A percentile compares a stretch with the other conserved stretches of the same genome.
These are phyloP conservation scores for Fraxinus ornus DNA, from an alignment of 305 asterid genomes.

Conservation along the genomic window DNA sequence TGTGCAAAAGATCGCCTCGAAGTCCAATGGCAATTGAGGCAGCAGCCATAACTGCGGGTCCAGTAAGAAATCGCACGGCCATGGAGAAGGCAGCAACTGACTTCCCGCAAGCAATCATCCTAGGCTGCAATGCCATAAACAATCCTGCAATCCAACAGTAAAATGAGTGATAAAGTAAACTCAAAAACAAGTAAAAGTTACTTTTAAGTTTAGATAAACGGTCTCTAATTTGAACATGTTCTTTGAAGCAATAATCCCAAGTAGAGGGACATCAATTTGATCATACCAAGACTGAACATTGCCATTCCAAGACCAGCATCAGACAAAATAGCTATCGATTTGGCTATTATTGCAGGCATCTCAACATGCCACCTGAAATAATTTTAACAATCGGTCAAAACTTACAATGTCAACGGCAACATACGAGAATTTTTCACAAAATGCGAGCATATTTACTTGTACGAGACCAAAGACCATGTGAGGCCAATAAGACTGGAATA, in stretches of 20 bases:
- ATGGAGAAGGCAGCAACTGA: slow-evolving; percentile 72
- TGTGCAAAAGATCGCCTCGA: slow-evolving; percentile 63
- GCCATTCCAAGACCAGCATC: slow-evolving; percentile 99
- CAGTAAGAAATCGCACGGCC: slow-evolving; percentile 70
- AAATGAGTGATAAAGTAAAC: background rate
- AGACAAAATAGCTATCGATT: slow-evolving; percentile 75
- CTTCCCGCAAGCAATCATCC: slow-evolving; percentile 85
- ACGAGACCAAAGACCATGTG: slow-evolving; percentile 82
- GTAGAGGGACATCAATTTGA: background rate
- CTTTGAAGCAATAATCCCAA: too few species aligned
- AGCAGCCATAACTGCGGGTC: slow-evolving; percentile 97
- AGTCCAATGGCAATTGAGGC: slow-evolving; percentile 85
- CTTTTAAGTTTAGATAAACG: background rate
- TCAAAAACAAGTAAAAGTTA: background rate
- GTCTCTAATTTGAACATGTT: background rate
- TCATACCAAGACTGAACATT: slow-evolving; percentile 63
- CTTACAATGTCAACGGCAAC: background rate
- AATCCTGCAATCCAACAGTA: slow-evolving; percentile 53
- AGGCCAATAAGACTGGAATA: slow-evolving; percentile 85
- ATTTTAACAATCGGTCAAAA: background rate
- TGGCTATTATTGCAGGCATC: slow-evolving; percentile 81
- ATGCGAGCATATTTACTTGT: slow-evolving; percentile 40
- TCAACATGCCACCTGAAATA: slow-evolving; percentile 68
- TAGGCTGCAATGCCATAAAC: slow-evolving; percentile 94
- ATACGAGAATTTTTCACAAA: background rate